A percentile compares a stretch with the other conserved stretches of the same genome.
These are phyloP conservation scores for Agapanthus africanus DNA, from an alignment of 106 monocot genomes.

Conservation along the genomic window DNA sequence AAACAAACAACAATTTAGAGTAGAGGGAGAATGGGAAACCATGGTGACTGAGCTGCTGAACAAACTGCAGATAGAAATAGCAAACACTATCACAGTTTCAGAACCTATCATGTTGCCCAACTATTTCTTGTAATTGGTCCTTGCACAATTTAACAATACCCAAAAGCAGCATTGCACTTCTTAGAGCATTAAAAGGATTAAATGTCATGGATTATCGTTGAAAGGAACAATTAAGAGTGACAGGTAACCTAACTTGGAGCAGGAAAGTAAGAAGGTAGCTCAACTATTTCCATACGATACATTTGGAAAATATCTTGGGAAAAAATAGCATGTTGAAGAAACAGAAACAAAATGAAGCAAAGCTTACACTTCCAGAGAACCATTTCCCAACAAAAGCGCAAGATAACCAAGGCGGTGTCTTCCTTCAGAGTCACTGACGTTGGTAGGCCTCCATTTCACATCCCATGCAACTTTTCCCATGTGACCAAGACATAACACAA, in stretches of 20 bases:
- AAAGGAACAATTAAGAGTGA: background rate
- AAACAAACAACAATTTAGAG: background rate
- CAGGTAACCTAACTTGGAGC: background rate
- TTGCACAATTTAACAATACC: background rate
- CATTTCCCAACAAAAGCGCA: constrained; percentile 76
- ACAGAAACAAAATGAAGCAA: background rate
- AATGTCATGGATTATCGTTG: too few species aligned
- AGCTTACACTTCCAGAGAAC: constrained; percentile 91
- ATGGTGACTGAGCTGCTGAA: background rate
- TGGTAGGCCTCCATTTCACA: constrained; percentile 82
- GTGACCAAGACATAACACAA: constrained; percentile 75
- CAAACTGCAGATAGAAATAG: background rate
- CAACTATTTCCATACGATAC: background rate
- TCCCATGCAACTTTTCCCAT: constrained; percentile 97
- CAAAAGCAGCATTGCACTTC: background rate
- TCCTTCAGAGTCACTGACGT: constrained; percentile 11
- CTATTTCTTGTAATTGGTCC: background rate
- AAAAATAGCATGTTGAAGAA: too few species aligned
- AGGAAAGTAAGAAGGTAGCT: background rate
- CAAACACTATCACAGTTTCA: background rate
- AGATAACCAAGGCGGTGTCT: constrained; percentile 67
- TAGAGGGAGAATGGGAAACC: background rate
- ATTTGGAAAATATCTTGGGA: too few species aligned
- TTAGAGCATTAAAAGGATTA: background rate
- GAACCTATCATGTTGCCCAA: background rate